Base-by-base conservation (phyloP, 768 basidiomycete genomes). In the Lactarius sanguifluus region DNA sequence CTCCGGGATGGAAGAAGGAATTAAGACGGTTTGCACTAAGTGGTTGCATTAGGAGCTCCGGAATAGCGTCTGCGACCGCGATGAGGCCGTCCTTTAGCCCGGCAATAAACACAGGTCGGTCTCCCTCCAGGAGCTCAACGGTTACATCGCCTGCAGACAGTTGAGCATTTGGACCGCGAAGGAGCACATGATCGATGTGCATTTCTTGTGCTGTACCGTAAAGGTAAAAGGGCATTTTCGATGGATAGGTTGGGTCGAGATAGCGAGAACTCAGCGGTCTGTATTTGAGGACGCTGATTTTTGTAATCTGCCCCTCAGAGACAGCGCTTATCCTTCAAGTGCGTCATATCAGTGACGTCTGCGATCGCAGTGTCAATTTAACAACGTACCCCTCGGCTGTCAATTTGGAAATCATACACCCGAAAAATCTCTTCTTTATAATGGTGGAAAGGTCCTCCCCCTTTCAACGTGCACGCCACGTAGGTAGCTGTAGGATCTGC, bases 211-310 rank as follows among this genome's bases (percentile, higher is more conserved):
- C 12, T 8, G 74, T 74, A 28, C 80, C 79, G 56, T 79, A 82
- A 23, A 81, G 67, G 68, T 79, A 80, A 73, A 81, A 81, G 5
- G 78, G 79, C 69, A 75, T 78, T 43, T 61, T 65, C 20, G 66
- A 62, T 41, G 75, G 71, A 18, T 79, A 78, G 45, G 74, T 73
- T 15, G 62, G n/a, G 41, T 76, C 76, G 34, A 76, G 75, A 64
- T 71, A 71, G 25, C 69, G 68, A 25, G 76, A 72, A 34, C 68
- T 62, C 5, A 81, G 71, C 8, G 74, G 67, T 5, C 73, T 70
- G 36, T 78, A 70, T 64, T 74, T 76, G 59, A 81, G 57, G 64
- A 78, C 73, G 20, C 45, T 62, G 54, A 79, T 75, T 45, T 75
- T 73, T 12, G 74, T 70, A 55, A 76, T 50, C 38, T 56, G 36